Conservation (phyloP, 2,329 filamentous ascomycete species). For the Lithohypha guttulata region DNA sequence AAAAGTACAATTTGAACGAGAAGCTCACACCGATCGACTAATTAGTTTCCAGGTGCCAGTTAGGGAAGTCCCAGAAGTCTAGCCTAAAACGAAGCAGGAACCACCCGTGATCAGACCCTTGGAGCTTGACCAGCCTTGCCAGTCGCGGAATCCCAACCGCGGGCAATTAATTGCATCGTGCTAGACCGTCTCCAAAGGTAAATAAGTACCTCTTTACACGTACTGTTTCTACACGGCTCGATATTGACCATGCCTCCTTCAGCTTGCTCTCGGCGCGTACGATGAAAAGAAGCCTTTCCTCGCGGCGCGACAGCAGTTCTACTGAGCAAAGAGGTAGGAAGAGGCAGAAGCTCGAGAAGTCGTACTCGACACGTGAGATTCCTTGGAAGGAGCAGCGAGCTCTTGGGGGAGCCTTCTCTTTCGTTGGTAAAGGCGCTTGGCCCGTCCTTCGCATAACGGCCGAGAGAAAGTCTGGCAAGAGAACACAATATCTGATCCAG, state of each 20-base stretch:
- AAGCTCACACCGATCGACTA: too few relatives aligned
- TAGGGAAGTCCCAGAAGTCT: too few relatives aligned
- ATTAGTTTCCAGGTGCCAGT: too few relatives aligned
- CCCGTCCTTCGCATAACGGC: constrained; percentile 26
- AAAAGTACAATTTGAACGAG: too few relatives aligned
- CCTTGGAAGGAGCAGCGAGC: constrained; percentile 15
- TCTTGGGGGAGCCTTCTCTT: constrained; percentile 9
- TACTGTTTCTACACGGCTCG: too few relatives aligned
- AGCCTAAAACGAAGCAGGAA: too few relatives aligned
- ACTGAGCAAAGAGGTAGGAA: constrained; percentile 12
- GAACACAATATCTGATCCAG: constrained; percentile 16
- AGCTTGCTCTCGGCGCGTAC: constrained; percentile 11
- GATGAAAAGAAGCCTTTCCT: constrained; percentile 14
- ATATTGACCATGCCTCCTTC: constrained; percentile 12
- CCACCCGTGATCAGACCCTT: too few relatives aligned
- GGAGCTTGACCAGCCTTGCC: too few relatives aligned
- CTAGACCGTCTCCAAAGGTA: too few relatives aligned
- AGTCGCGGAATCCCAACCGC: too few relatives aligned
- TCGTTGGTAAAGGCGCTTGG: constrained; percentile 12
- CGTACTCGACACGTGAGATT: constrained; percentile 10
- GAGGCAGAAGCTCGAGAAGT: constrained; percentile 15
- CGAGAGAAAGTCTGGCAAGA: constrained; percentile 21
- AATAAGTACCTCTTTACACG: too few relatives aligned
- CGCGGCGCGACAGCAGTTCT: constrained; percentile 2
- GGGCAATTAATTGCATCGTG: too few relatives aligned